A percentile compares a stretch with the other conserved stretches of the same genome.
These are phyloP conservation scores for Dactylorhiza incarnata DNA, from an alignment of 106 monocot genomes.

Conservation along the genomic window DNA sequence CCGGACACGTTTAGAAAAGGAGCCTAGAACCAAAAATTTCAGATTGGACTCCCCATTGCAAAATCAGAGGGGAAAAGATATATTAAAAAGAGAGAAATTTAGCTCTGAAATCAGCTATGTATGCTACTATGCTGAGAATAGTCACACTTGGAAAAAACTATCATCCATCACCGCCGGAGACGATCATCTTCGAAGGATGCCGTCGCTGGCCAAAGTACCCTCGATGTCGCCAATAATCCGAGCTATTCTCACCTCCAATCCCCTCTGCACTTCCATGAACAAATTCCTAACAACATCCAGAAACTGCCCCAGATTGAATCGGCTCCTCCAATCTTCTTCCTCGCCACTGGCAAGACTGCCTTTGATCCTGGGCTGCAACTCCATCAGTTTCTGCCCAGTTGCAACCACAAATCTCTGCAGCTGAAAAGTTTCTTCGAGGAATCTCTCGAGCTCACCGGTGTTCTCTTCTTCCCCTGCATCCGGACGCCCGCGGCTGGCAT, in stretches of 20 bases:
- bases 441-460: constrained; percentile 32
- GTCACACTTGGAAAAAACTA: neutral
- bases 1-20: too few relatives aligned
- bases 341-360: constrained; percentile 13
- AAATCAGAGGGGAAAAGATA: neutral
- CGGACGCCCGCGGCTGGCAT: constrained; percentile 10
- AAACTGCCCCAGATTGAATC: constrained; percentile 62
- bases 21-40: neutral
- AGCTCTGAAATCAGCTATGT: neutral
- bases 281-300: constrained; percentile 45
- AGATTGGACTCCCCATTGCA: neutral
- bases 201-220: constrained; percentile 62
- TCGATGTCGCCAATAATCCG: constrained; percentile 83
- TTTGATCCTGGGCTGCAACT: constrained; percentile 53
- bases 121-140: neutral
- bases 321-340: constrained; percentile 24
- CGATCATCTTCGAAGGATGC: constrained; percentile 25
- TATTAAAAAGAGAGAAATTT: neutral
- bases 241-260: constrained; percentile 59
- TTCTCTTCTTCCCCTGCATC: constrained; percentile 24
- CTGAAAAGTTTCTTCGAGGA: constrained; percentile 85
- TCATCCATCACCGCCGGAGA: neutral
- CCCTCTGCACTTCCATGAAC: constrained; percentile 74
- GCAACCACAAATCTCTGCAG: constrained; percentile 80
- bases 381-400: constrained; percentile 76